Evolutionary conservation across 495 filamentous ascomycete genomes (phyloP).

Genomic region (Cercophora scortea): DNA sequence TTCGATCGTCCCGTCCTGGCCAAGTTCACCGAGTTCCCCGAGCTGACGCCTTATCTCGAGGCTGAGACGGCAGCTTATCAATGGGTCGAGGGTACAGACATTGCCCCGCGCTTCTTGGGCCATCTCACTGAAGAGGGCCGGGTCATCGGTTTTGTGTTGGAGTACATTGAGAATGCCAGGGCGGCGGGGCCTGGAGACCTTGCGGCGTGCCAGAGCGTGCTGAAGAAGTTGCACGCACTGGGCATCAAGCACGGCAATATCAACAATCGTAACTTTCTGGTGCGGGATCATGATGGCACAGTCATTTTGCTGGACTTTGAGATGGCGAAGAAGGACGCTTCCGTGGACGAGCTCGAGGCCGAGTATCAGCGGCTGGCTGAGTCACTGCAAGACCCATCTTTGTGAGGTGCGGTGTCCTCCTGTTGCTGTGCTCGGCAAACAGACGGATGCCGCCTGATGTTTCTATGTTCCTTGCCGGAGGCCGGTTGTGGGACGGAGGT

Average conservation of each 20-base stretch:
- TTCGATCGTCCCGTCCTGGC: slow-evolving; percentile 23
- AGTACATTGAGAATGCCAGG: slow-evolving; percentile 22
- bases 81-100: slow-evolving; percentile 28
- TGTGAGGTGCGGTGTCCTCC: too few species aligned
- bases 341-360: not conserved
- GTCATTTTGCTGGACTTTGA: slow-evolving; percentile 34
- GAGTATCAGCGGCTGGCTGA: not conserved
- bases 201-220: slow-evolving; percentile 15
- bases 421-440: too few species aligned
- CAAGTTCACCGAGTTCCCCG: slow-evolving; percentile 35
- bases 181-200: slow-evolving; percentile 27
- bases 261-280: slow-evolving; percentile 40
- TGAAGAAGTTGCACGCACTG: slow-evolving; percentile 28
- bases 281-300: slow-evolving; percentile 13
- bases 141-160: slow-evolving; percentile 40
- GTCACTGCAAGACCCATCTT: slow-evolving; percentile 3
- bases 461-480: too few species aligned
- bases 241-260: slow-evolving; percentile 36
- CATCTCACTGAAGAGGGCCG: slow-evolving; percentile 36
- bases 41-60: slow-evolving; percentile 33
- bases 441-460: too few species aligned
- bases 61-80: slow-evolving; percentile 35
- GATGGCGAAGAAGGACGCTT: slow-evolving; percentile 1
- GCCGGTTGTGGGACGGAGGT: too few species aligned
- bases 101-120: slow-evolving; percentile 35